Evolutionary conservation across 2,329 filamentous ascomycete genomes (phyloP).

Genomic region (Lachnellula arida): DNA sequence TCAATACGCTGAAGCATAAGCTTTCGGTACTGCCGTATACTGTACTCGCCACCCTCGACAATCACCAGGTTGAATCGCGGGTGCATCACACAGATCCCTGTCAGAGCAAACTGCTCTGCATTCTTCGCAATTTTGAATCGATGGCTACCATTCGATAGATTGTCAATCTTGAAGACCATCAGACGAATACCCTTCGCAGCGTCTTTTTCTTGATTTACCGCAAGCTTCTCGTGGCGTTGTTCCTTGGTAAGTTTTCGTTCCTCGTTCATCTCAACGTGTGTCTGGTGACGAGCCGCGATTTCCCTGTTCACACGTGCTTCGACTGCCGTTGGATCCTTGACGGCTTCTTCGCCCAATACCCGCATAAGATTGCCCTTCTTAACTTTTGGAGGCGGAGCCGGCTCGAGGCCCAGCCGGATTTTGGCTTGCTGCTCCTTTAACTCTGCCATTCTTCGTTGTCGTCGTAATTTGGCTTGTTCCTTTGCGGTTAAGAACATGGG

Average conservation of each 20-base stretch:
- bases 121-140: slow-evolving; percentile 91
- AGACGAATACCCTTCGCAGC: slow-evolving; percentile 80
- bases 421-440: slow-evolving; percentile 96
- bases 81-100: slow-evolving; percentile 87
- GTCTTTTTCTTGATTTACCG: slow-evolving; percentile 78
- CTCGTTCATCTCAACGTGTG: slow-evolving; percentile 75
- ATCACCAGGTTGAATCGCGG: slow-evolving; percentile 85
- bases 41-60: slow-evolving; percentile 84
- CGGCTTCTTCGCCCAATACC: slow-evolving; percentile 77
- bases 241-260: slow-evolving; percentile 86
- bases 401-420: slow-evolving; percentile 83
- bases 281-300: slow-evolving; percentile 77
- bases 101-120: slow-evolving; percentile 81
- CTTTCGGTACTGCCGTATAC: slow-evolving; percentile 81
- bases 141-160: slow-evolving; percentile 86
- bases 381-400: slow-evolving; percentile 89
- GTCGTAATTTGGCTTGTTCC: slow-evolving; percentile 85
- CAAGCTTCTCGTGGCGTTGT: slow-evolving; percentile 77
- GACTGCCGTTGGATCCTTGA: slow-evolving; percentile 95
- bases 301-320: slow-evolving; percentile 91
- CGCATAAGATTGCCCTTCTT: slow-evolving; percentile 98
- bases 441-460: slow-evolving; percentile 86
- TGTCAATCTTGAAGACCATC: slow-evolving; percentile 84
- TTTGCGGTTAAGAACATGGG: slow-evolving; percentile 88
- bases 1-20: slow-evolving; percentile 91